Base-by-base conservation (phyloP, 192 early-diverging fungal species). In the Umbelopsis vinacea region DNA sequence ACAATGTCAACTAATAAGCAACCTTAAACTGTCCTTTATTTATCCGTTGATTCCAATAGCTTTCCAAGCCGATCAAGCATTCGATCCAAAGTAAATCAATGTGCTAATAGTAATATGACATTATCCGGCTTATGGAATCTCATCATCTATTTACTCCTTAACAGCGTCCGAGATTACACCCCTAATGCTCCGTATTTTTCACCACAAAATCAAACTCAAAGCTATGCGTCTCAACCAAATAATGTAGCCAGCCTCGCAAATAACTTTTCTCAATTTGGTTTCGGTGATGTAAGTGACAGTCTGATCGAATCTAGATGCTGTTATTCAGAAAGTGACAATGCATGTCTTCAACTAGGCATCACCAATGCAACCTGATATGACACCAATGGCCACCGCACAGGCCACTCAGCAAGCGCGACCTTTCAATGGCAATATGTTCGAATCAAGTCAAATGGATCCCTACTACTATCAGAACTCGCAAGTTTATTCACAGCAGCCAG, bases 401-500 rank as follows among this genome's bases (percentile, higher is more conserved):
- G 57, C 57, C 26, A 63, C 46, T 55, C 69, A 46, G 67, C 73
- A 48, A 67, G 73, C 71, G n/a, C 70, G 50, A 38, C 55, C 57
- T 4, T 63, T 63, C 46, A 54, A 26, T 21, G 67, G 68, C 35
- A 68, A 40, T 33, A 70, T 75, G 72, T 68, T 73, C 22, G 63
- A 47, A 14, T 24, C 52, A 14, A 68, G 48, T 35, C 71, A 70
- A 19, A 63, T 73, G 53, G 79, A 81, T 48, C 76, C 71, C 29
- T 81, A 81, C 45, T 81, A 72, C 48, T 76, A 74, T 67, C 67
- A 66, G 57, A 73, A 73, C 33, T 53, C 67, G 47, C 35, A 55
- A 35, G 47, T 74, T 19, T 77, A 71, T 46, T 60, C 71, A 43
- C 69, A 75, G n/a, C 81, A 82, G 33, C 77, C 76, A 24, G 77